Conservation (phyloP, 208 protist species). For the Sergeia podlipaevii region DNA sequence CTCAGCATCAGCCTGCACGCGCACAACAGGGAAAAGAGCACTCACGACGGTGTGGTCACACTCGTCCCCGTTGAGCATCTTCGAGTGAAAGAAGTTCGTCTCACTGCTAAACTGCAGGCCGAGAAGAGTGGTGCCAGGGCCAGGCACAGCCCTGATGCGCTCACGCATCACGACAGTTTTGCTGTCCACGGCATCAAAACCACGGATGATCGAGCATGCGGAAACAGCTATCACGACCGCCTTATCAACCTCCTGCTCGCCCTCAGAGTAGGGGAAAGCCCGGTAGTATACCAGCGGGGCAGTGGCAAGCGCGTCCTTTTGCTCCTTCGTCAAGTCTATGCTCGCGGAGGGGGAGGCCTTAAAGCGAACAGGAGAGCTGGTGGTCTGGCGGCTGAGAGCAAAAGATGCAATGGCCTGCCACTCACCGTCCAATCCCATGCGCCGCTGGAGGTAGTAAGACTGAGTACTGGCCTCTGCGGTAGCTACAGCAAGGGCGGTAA, state of each 20-base stretch:
- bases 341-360: conserved; percentile 17
- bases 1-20: conserved; percentile 30
- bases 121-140: conserved; percentile 37
- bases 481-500: conserved; percentile 3
- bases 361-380: conserved; percentile 42
- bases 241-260: conserved; percentile 7
- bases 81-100: conserved; percentile 86
- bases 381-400: conserved; percentile 38
- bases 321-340: conserved; percentile 37
- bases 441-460: conserved; percentile 67
- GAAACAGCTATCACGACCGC: conserved; percentile 49
- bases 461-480: conserved; percentile 30
- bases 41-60: conserved; percentile 79
- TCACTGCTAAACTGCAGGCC: conserved; percentile 73
- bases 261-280: conserved; percentile 16
- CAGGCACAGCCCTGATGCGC: conserved; percentile 52
- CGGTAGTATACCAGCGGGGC: conserved; percentile 76
- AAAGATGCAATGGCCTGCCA: conserved; percentile 57
- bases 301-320: conserved; percentile 34
- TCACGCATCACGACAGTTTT: conserved; percentile 71
- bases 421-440: conserved; percentile 33
- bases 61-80: conserved; percentile 79
- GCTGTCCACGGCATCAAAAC: conserved; percentile 77
- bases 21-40: conserved; percentile 78
- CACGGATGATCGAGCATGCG: conserved; percentile 80